Evolutionary conservation across 352 stramenopile genomes (phyloP).

Genomic region (Pythium aristosporum): DNA sequence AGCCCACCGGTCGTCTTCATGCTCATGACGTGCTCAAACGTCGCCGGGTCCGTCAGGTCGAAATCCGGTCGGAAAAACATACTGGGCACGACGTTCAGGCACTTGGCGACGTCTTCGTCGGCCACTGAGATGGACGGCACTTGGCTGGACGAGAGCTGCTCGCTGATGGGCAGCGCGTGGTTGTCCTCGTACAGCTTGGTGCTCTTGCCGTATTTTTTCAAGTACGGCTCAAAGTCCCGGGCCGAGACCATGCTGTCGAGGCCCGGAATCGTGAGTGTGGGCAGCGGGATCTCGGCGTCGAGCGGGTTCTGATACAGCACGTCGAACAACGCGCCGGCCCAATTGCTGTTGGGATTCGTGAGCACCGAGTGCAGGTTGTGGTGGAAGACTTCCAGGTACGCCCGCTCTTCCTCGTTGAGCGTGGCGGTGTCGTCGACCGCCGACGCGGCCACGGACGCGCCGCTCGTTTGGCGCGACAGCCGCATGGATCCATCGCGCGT

Average conservation of each 20-base stretch:
- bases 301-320: conserved; percentile 65
- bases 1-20: conserved; percentile 53
- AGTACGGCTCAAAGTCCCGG: conserved; percentile 77
- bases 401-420: conserved; percentile 59
- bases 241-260: conserved; percentile 50
- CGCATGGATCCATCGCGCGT: conserved; percentile 8
- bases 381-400: conserved; percentile 64
- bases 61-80: conserved; percentile 82
- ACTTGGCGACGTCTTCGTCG: conserved; percentile 83
- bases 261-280: conserved; percentile 56
- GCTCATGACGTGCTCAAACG: conserved; percentile 81
- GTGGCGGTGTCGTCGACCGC: conserved; percentile 32
- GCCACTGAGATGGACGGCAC: conserved; percentile 79
- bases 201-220: conserved; percentile 66
- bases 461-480: background rate
- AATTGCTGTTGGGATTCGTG: conserved; percentile 78
- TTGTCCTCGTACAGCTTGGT: conserved; percentile 74
- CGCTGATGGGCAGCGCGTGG: conserved; percentile 68
- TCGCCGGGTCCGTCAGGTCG: conserved; percentile 70
- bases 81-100: conserved; percentile 67
- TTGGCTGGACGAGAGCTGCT: conserved; percentile 83
- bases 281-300: conserved; percentile 63
- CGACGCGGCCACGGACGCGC: conserved; percentile 1
- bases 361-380: conserved; percentile 88
- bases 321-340: conserved; percentile 67